A percentile compares a stretch with the other conserved stretches of the same genome.
Conservation (phyloP, 106 monocot species). For the Dioscorea dumetorum region DNA sequence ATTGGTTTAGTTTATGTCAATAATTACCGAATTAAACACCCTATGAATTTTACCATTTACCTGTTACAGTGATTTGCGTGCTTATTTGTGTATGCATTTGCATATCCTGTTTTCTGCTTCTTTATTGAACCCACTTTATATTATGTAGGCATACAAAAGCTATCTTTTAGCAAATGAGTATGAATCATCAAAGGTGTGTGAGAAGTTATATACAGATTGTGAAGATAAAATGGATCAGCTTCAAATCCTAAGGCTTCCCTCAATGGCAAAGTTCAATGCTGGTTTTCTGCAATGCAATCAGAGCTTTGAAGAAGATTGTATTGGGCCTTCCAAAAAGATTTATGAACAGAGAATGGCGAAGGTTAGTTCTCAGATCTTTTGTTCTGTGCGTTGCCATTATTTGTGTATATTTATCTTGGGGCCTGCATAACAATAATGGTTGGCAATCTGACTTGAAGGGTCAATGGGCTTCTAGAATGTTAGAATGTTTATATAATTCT, state of each 20-base stretch:
- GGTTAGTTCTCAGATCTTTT: slow-evolving; percentile 24
- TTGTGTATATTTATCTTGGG: too few species aligned
- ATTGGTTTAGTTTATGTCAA: too few species aligned
- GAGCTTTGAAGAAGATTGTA: slow-evolving; percentile 74
- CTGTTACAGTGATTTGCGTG: too few species aligned
- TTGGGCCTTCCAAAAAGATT: slow-evolving; percentile 71
- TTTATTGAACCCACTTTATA: not conserved
- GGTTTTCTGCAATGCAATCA: slow-evolving; percentile 84
- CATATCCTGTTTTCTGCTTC: too few species aligned
- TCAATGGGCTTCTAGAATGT: too few species aligned
- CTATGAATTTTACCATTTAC: too few species aligned
- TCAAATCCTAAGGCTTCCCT: slow-evolving; percentile 87
- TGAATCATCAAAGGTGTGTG: slow-evolving; percentile 87
- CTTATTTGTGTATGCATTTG: too few species aligned
- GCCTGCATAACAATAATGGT: too few species aligned
- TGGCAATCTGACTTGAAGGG: too few species aligned
- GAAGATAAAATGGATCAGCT: slow-evolving; percentile 98
- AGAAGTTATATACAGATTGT: slow-evolving; percentile 62
- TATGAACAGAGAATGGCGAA: slow-evolving; percentile 74
- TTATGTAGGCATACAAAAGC: slow-evolving; percentile 51
- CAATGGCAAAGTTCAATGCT: slow-evolving; percentile 98
- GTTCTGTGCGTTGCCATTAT: too few species aligned
- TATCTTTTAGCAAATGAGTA: slow-evolving; percentile 81
- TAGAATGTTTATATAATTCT: too few species aligned
- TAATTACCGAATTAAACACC: too few species aligned